phyloP scores from a whole-genome alignment of 164 flowering plant species.

The Echeveria elegans region DNA sequence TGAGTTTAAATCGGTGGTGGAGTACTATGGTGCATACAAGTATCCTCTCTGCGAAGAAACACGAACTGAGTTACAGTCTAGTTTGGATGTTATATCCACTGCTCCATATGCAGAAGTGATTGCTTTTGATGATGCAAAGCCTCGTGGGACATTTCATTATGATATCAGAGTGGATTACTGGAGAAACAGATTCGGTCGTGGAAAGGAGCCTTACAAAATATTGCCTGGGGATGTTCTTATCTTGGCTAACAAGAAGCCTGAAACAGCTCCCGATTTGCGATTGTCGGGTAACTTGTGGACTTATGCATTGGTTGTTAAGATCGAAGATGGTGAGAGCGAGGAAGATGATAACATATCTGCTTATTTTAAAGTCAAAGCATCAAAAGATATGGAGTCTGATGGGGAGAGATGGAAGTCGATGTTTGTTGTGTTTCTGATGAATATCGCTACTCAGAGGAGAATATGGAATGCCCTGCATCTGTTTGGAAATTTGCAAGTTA shows the following conservation, averaged over 20 bases:
- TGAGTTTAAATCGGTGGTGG: constrained; percentile 31
- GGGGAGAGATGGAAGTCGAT: constrained; percentile 18
- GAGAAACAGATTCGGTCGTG: constrained; percentile 30
- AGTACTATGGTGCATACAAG: constrained; percentile 37
- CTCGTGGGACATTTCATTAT: constrained; percentile 19
- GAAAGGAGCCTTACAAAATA: constrained; percentile 37
- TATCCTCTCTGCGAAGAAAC: constrained; percentile 55
- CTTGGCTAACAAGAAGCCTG: constrained; percentile 38
- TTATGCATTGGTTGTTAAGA: constrained; percentile 26
- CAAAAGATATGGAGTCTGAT: constrained; percentile 19
- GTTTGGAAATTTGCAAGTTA: constrained; percentile 17
- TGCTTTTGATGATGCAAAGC: constrained; percentile 14
- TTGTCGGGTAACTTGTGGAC: constrained; percentile 27
- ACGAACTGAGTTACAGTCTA: constrained; percentile 33
- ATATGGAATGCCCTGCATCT: constrained; percentile 47
- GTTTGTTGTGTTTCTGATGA: constrained; percentile 38
- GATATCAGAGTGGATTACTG: constrained; percentile 38
- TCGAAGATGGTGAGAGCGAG: constrained; percentile 14
- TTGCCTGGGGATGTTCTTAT: constrained; percentile 52
- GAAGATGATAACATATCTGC: constrained; percentile 12
- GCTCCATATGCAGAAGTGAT: constrained; percentile 47
- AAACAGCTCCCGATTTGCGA: constrained; percentile 28
- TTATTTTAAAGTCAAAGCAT: constrained; percentile 29
- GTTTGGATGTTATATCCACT: constrained; percentile 32
- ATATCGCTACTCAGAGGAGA: constrained; percentile 37